phyloP scores from a whole-genome alignment of 352 stramenopile genomes.

The Phytophthora foliorum region DNA sequence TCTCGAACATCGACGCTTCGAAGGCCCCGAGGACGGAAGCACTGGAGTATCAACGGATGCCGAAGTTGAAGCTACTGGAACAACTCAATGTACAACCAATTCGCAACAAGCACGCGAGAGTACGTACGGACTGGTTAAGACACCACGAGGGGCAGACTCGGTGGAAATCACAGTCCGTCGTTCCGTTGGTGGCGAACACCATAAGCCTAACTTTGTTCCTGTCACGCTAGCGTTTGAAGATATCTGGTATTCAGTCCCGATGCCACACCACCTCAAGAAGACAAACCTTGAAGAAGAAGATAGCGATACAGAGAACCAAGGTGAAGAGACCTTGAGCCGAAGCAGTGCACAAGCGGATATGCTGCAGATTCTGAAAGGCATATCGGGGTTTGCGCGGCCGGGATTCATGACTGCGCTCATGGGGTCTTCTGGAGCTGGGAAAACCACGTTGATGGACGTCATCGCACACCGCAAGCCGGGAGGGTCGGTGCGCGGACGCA shows the following conservation, averaged over 20 bases:
- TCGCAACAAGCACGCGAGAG: slow-evolving; percentile 9
- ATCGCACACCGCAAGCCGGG: slow-evolving; percentile 51
- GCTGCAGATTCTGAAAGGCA: slow-evolving; percentile 83
- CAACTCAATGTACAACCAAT: background rate
- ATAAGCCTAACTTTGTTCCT: slow-evolving; percentile 40
- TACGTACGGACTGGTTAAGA: slow-evolving; percentile 37
- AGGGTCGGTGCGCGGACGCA: slow-evolving; percentile 47
- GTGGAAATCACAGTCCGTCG: slow-evolving; percentile 26
- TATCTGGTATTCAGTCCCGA: slow-evolving; percentile 49
- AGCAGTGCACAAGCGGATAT: slow-evolving; percentile 39
- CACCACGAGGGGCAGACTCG: slow-evolving; percentile 25
- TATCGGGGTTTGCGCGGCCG: slow-evolving; percentile 63
- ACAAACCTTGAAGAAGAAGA: background rate
- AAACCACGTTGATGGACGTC: slow-evolving; percentile 51
- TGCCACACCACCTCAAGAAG: slow-evolving; percentile 42
- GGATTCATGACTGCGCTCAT: slow-evolving; percentile 72
- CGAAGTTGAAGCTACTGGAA: background rate
- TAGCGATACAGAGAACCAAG: slow-evolving; percentile 17
- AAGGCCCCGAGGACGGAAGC: slow-evolving; percentile 29
- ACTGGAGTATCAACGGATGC: slow-evolving; percentile 1
- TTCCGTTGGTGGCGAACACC: slow-evolving; percentile 6
- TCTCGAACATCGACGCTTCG: slow-evolving; percentile 45
- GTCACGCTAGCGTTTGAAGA: slow-evolving; percentile 57
- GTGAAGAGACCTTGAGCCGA: background rate
- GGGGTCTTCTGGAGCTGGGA: slow-evolving; percentile 60